Percentiles rank a stretch among this genome's conserved stretches.
Conservation (phyloP, 352 stramenopile genomes). For the Globisporangium yorkense region DNA sequence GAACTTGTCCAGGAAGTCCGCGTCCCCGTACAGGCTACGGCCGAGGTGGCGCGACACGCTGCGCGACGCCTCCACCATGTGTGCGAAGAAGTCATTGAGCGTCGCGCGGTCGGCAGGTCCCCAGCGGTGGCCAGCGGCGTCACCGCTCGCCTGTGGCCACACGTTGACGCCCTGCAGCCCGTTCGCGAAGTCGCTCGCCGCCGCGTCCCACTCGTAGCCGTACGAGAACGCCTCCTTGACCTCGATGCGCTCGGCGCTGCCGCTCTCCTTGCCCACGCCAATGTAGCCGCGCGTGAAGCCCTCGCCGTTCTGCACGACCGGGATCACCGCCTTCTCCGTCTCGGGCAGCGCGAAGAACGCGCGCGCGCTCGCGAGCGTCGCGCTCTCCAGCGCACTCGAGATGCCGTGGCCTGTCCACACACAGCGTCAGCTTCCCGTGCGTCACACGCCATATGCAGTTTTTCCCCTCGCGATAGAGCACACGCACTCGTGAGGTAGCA, state of each 20-base stretch:
- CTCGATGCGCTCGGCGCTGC: conserved; percentile 67
- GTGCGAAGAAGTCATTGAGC: conserved; percentile 51
- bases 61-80: conserved; percentile 49
- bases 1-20: conserved; percentile 49
- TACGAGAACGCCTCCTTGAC: conserved; percentile 84
- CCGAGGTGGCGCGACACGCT: conserved; percentile 43
- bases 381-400: conserved; percentile 32
- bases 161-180: conserved; percentile 67
- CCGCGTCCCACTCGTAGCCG: conserved; percentile 59
- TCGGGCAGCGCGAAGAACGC: conserved; percentile 56
- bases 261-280: conserved; percentile 71
- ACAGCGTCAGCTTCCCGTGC: not conserved
- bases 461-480: not conserved
- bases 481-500: conserved; percentile 53
- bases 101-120: conserved; percentile 23
- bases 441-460: not conserved
- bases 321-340: conserved; percentile 45
- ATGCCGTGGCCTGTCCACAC: conserved; percentile 39
- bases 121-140: conserved; percentile 17
- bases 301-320: conserved; percentile 51
- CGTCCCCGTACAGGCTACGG: conserved; percentile 40
- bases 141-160: conserved; percentile 30
- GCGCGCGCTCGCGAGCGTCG: conserved; percentile 46
- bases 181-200: conserved; percentile 31
- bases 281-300: conserved; percentile 81